A percentile compares a stretch with the other conserved stretches of the same genome.
Evolutionary conservation across 139 green algal species (phyloP).

Genomic region (Asterochloris erici): DNA sequence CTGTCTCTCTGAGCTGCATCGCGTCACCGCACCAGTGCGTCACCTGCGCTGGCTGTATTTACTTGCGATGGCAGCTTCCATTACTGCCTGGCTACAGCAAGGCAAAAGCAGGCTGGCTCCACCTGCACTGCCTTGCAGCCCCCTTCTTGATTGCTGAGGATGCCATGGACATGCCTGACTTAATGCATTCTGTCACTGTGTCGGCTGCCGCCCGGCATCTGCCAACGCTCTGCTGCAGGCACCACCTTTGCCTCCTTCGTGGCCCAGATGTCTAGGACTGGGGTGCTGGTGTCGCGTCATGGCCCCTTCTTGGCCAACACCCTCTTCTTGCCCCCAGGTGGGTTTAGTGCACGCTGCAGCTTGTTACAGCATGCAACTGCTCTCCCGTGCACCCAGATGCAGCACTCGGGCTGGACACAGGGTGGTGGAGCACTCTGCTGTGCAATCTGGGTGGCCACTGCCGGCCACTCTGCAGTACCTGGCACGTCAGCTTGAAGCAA

Average conservation of each 20-base stretch:
- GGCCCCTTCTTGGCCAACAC: constrained; percentile 61
- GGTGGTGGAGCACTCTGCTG: not conserved
- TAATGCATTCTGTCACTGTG: too few species aligned
- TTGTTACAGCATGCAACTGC: not conserved
- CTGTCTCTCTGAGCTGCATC: too few species aligned
- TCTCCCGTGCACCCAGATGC: not conserved
- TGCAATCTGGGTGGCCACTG: not conserved
- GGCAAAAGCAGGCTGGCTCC: too few species aligned
- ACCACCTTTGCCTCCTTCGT: constrained; percentile 67
- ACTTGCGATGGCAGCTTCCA: too few species aligned
- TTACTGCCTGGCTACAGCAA: too few species aligned
- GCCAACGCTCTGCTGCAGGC: constrained; percentile 8
- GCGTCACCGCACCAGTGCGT: too few species aligned
- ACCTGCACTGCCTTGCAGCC: too few species aligned
- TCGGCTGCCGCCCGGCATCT: too few species aligned
- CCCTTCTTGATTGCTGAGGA: too few species aligned
- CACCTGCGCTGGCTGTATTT: too few species aligned
- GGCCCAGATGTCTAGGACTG: constrained; percentile 49
- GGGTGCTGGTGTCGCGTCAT: constrained; percentile 71
- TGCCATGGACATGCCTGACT: too few species aligned
- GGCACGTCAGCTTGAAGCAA: not conserved
- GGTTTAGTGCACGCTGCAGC: too few species aligned
- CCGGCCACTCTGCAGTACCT: not conserved
- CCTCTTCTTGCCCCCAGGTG: constrained; percentile 58
- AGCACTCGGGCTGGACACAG: not conserved